These are phyloP conservation scores for Chytriomyces sp. DNA, from an alignment of 192 early-diverging fungal species.

Conservation along the genomic window DNA sequence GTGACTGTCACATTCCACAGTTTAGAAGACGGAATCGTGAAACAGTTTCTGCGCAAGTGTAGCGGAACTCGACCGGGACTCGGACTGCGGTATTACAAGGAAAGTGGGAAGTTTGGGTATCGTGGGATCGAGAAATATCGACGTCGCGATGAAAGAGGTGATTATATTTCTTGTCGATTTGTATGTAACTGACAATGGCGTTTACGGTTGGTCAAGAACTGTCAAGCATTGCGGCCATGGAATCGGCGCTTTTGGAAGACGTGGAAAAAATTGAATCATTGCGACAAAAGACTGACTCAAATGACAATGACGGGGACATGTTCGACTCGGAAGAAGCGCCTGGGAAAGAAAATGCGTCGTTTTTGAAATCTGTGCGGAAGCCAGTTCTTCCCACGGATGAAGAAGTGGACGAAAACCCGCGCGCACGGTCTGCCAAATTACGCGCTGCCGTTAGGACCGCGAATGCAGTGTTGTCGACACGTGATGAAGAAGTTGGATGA, in stretches of 20 bases:
- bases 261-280: slow-evolving; percentile 7
- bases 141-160: not conserved
- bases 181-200: too few relatives aligned
- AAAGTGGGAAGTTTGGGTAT: slow-evolving; percentile 3
- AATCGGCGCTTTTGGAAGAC: slow-evolving; percentile 26
- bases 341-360: not conserved
- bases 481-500: too few relatives aligned
- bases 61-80: slow-evolving; percentile 19
- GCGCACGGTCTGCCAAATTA: slow-evolving; percentile 57
- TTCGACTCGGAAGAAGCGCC: slow-evolving; percentile 3
- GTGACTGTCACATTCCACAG: slow-evolving; percentile 77
- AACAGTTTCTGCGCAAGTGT: slow-evolving; percentile 57
- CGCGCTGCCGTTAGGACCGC: slow-evolving; percentile 41
- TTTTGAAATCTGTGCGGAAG: slow-evolving; percentile 38
- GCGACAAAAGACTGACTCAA: not conserved
- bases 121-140: slow-evolving; percentile 18
- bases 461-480: too few relatives aligned
- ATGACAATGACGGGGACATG: not conserved
- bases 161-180: too few relatives aligned
- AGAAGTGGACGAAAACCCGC: slow-evolving; percentile 62
- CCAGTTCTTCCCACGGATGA: slow-evolving; percentile 52
- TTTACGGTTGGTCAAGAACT: not conserved
- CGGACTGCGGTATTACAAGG: slow-evolving; percentile 31
- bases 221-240: slow-evolving; percentile 15
- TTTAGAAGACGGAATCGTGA: slow-evolving; percentile 74